phyloP scores from a whole-genome alignment of 805 yeast species.

The Kluyveromyces nonfermentans region DNA sequence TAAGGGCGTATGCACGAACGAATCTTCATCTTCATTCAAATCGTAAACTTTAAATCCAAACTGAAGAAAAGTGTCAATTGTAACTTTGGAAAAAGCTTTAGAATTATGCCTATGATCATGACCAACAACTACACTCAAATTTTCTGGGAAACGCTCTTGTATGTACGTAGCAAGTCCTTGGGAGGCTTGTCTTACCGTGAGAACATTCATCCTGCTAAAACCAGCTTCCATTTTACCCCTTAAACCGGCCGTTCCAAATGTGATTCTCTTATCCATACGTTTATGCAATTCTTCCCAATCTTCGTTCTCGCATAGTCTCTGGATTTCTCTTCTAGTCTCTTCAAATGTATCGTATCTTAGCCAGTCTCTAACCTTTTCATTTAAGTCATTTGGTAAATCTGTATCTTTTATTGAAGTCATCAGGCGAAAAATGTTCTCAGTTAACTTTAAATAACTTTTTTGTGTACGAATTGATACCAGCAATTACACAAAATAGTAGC shows the following conservation, averaged over 20 bases:
- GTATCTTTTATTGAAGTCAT: not conserved
- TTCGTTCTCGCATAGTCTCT: constrained; percentile 30
- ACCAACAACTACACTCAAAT: constrained; percentile 53
- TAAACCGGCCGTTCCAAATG: constrained; percentile 92
- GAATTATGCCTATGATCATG: constrained; percentile 89
- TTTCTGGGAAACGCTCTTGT: constrained; percentile 20
- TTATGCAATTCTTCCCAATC: constrained; percentile 39
- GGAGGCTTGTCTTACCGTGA: constrained; percentile 83
- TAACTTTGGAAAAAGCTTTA: constrained; percentile 62
- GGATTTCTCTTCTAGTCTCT: constrained; percentile 49
- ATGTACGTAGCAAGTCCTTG: constrained; percentile 63
- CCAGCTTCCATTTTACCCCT: constrained; percentile 88
- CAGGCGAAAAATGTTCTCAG: not conserved
- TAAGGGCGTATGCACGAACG: constrained; percentile 70
- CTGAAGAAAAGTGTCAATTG: constrained; percentile 63
- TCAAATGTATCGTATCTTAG: constrained; percentile 28
- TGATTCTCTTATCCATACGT: constrained; percentile 50
- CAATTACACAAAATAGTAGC: not conserved
- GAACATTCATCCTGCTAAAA: constrained; percentile 76
- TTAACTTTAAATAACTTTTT: too few relatives aligned
- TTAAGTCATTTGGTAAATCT: constrained; percentile 12
- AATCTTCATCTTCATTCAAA: constrained; percentile 25
- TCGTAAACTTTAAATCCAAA: constrained; percentile 64
- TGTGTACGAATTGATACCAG: not conserved
- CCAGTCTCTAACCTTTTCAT: constrained; percentile 16